A percentile compares a stretch with the other conserved stretches of the same genome.
Conservation (phyloP, 2,329 filamentous ascomycete genomes). For the Fusarium sp. region DNA sequence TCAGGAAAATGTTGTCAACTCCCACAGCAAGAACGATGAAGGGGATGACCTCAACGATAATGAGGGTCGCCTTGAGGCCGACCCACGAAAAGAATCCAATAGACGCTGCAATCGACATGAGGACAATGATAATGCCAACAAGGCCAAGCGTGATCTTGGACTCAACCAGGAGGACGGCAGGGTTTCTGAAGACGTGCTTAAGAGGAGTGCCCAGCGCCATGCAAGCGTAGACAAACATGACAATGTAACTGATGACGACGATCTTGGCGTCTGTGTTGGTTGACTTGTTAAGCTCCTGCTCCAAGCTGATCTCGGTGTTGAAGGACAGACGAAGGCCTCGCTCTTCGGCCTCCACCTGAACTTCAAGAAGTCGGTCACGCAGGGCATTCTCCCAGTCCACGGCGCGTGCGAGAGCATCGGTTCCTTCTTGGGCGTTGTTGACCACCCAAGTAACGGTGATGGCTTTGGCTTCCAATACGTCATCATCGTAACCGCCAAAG, state of each 20-base stretch:
- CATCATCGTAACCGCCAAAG: slow-evolving; percentile 80
- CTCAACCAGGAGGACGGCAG: slow-evolving; percentile 87
- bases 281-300: slow-evolving; percentile 96
- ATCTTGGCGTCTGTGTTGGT: slow-evolving; percentile 99
- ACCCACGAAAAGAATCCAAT: slow-evolving; percentile 94
- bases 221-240: slow-evolving; percentile 99
- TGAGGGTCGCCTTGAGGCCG: slow-evolving; percentile 93
- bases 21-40: slow-evolving; percentile 97
- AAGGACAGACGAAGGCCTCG: slow-evolving; percentile 91
- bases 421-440: slow-evolving; percentile 83
- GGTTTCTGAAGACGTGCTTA: slow-evolving; percentile 82
- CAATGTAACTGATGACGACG: slow-evolving; percentile 93
- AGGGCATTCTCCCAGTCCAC: slow-evolving; percentile 92
- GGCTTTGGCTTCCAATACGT: slow-evolving; percentile 80
- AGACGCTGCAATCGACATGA: slow-evolving; percentile 97
- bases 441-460: slow-evolving; percentile 96
- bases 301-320: slow-evolving; percentile 93
- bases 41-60: slow-evolving; percentile 98
- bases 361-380: slow-evolving; percentile 77
- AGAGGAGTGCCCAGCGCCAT: slow-evolving; percentile 89
- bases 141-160: slow-evolving; percentile 98
- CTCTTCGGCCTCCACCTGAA: slow-evolving; percentile 81
- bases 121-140: slow-evolving; percentile 91
- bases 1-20: slow-evolving; percentile 98
- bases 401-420: slow-evolving; percentile 75